phyloP scores from a whole-genome alignment of 2,329 filamentous ascomycete species.

The Paecilomyces niveus region DNA sequence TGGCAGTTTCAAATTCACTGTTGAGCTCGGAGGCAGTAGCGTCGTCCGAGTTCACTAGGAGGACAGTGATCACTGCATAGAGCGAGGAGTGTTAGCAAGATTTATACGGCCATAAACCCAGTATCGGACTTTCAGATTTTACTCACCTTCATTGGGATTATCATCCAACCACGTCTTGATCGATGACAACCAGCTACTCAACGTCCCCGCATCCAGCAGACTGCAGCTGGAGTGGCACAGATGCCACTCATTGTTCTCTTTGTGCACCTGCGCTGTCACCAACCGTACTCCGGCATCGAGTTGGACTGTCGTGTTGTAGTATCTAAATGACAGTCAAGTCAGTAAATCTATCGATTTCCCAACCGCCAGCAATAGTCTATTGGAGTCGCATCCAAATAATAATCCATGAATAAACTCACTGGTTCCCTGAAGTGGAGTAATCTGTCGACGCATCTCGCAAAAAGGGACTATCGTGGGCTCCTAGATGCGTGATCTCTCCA shows the following conservation, averaged over 20 bases:
- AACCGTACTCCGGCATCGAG: slow-evolving; percentile 65
- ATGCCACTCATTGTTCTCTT: slow-evolving; percentile 50
- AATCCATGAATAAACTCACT: slow-evolving; percentile 40
- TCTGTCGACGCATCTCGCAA: slow-evolving; percentile 56
- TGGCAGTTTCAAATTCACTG: slow-evolving; percentile 48
- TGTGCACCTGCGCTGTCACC: slow-evolving; percentile 65
- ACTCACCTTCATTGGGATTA: slow-evolving; percentile 56
- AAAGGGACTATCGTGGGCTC: slow-evolving; percentile 69
- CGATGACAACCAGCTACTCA: slow-evolving; percentile 56
- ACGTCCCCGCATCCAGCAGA: slow-evolving; percentile 61
- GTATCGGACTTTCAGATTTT: too few species aligned
- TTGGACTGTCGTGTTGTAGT: slow-evolving; percentile 62
- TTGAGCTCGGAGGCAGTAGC: slow-evolving; percentile 50
- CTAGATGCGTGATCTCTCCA: slow-evolving; percentile 69
- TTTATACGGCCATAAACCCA: neutral
- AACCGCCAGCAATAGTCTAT: neutral
- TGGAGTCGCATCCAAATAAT: neutral
- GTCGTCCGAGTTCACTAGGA: slow-evolving; percentile 64
- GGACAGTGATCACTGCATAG: slow-evolving; percentile 57
- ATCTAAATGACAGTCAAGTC: slow-evolving; percentile 16
- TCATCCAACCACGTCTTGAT: slow-evolving; percentile 63
- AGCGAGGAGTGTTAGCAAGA: slow-evolving; percentile 1
- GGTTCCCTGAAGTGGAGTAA: slow-evolving; percentile 62
- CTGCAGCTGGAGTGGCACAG: slow-evolving; percentile 65
- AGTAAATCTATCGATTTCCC: neutral